phyloP scores from a whole-genome alignment of 257 asterid genomes.

The Anisodus acutangulus region DNA sequence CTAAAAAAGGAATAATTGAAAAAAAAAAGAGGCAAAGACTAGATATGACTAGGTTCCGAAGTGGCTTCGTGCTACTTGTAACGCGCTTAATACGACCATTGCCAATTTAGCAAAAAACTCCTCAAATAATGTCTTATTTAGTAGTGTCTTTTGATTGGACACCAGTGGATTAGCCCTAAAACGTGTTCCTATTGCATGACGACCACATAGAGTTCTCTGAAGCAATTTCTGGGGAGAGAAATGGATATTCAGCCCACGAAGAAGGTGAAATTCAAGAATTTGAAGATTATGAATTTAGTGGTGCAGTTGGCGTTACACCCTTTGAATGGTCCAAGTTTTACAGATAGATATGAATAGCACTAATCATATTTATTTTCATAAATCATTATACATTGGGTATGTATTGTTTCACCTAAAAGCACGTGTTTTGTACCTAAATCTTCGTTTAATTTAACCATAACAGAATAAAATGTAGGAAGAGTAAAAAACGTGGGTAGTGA shows the following conservation, averaged over 20 bases:
- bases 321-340: no score
- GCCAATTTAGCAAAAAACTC: slow-evolving; percentile 82
- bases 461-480: no score
- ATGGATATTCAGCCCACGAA: slow-evolving; percentile 65
- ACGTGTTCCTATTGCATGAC: slow-evolving; percentile 72
- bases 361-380: no score
- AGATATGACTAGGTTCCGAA: slow-evolving; percentile 81
- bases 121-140: slow-evolving; percentile 56
- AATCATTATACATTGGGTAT: no score
- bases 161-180: slow-evolving; percentile 63
- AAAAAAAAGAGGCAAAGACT: slow-evolving; percentile 32
- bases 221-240: slow-evolving; percentile 79
- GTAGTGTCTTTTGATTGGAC: slow-evolving; percentile 50
- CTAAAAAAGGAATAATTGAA: no score
- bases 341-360: no score
- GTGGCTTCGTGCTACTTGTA: slow-evolving; percentile 84
- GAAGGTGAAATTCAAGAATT: slow-evolving; percentile 78
- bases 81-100: slow-evolving; percentile 69
- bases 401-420: no score
- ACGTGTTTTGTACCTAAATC: no score
- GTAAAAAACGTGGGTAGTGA: no score
- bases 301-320: no score
- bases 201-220: slow-evolving; percentile 81
- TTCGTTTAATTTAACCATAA: no score
- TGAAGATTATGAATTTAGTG: no score